Evolutionary conservation across 768 basidiomycete species (phyloP).

Genomic region (Lactarius vividus): DNA sequence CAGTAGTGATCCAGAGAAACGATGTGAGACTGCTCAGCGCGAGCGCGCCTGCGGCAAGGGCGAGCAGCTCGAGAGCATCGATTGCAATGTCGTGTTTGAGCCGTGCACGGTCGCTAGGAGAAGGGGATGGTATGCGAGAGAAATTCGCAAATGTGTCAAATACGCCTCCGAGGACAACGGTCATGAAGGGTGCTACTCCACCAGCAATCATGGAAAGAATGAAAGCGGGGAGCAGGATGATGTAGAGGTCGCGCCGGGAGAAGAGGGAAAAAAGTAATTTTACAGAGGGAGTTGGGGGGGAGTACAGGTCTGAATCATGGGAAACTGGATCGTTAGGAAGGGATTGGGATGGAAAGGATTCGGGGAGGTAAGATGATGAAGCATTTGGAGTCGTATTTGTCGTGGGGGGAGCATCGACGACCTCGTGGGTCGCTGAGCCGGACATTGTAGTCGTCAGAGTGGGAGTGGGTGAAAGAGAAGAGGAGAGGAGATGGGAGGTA

Average conservation of each 20-base stretch:
- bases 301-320: slow-evolving; percentile 27
- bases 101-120: slow-evolving; percentile 45
- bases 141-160: slow-evolving; percentile 71
- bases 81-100: slow-evolving; percentile 58
- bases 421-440: slow-evolving; percentile 30
- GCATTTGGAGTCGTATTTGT: slow-evolving; percentile 29
- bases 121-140: slow-evolving; percentile 42
- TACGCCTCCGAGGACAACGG: slow-evolving; percentile 70
- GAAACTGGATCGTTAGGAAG: slow-evolving; percentile 30
- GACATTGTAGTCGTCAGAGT: slow-evolving; percentile 29
- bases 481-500: slow-evolving; percentile 18
- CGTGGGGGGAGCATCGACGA: slow-evolving; percentile 28
- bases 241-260: slow-evolving; percentile 51
- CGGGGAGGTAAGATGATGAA: slow-evolving; percentile 27
- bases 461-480: slow-evolving; percentile 26
- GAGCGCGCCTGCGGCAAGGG: slow-evolving; percentile 62
- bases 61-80: slow-evolving; percentile 64
- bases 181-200: slow-evolving; percentile 83
- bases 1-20: slow-evolving; percentile 82
- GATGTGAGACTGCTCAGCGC: slow-evolving; percentile 72
- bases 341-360: slow-evolving; percentile 25
- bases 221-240: slow-evolving; percentile 63
- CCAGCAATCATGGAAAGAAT: slow-evolving; percentile 61
- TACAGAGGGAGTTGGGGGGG: slow-evolving; percentile 40
- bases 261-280: slow-evolving; percentile 66